A percentile compares a stretch with the other conserved stretches of the same genome.
Conservation (phyloP, 1,284 basidiomycete genomes). For the Entoloma clypeatum region DNA sequence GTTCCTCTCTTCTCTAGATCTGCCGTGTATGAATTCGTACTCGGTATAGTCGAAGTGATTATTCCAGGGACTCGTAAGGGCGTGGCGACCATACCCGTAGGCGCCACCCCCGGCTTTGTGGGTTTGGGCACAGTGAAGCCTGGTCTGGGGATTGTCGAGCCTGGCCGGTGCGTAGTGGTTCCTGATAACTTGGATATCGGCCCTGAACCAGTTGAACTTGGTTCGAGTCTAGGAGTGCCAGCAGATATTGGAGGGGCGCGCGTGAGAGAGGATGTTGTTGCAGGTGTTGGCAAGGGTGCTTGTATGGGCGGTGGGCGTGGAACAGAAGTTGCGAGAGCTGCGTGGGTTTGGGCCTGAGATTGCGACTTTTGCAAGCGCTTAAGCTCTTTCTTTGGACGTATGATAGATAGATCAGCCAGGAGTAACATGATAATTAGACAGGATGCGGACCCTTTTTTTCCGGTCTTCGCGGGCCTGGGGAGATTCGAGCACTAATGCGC, state of each 20-base stretch:
- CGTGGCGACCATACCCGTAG: conserved; percentile 20
- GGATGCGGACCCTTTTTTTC: conserved; percentile 62
- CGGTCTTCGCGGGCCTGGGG: conserved; percentile 75
- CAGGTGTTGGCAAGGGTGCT: conserved; percentile 32
- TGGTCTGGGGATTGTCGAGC: conserved; percentile 22
- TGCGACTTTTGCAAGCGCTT: conserved; percentile 66
- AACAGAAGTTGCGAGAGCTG: conserved; percentile 26
- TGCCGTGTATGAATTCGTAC: conserved; percentile 20
- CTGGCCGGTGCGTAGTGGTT: conserved; percentile 25
- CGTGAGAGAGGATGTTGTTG: conserved; percentile 28
- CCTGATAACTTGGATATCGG: conserved; percentile 20
- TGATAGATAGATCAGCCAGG: conserved; percentile 4
- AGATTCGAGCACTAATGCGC: conserved; percentile 59
- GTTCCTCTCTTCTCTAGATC: conserved; percentile 38
- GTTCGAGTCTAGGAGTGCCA: conserved; percentile 22
- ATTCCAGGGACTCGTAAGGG: conserved; percentile 23
- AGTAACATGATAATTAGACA: conserved; percentile 6
- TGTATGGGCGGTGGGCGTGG: conserved; percentile 33
- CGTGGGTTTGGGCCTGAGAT: conserved; percentile 34
- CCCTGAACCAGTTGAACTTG: conserved; percentile 13
- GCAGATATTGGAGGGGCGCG: conserved; percentile 19
- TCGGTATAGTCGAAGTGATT: conserved; percentile 26
- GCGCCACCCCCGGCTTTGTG: conserved; percentile 18
- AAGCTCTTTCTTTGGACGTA: conserved; percentile 57
- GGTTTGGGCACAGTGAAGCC: conserved; percentile 25